A percentile compares a stretch with the other conserved stretches of the same genome.
phyloP scores from a whole-genome alignment of 805 yeast genomes.

The Hyphopichia homilentoma region DNA sequence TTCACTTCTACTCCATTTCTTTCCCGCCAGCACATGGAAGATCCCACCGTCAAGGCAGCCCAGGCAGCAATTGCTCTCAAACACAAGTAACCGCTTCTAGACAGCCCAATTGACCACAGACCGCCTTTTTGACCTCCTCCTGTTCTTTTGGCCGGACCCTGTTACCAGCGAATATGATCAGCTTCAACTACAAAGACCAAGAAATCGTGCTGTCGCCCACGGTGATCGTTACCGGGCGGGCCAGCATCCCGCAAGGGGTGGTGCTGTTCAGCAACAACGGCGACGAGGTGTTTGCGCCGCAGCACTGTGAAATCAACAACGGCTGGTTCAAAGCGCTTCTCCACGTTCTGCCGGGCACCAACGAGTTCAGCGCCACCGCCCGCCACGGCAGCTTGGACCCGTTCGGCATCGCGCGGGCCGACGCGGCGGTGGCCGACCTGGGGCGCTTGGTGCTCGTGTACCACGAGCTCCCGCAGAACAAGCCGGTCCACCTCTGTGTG shows the following conservation, averaged over 20 bases:
- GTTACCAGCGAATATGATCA: too few species aligned
- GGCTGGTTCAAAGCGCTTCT: conserved; percentile 74
- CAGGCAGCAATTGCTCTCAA: too few species aligned
- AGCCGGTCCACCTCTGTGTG: conserved; percentile 79
- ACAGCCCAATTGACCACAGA: too few species aligned
- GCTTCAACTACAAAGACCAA: conserved; percentile 30
- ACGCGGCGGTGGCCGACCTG: conserved; percentile 18
- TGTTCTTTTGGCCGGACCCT: too few species aligned
- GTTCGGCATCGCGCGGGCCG: too few species aligned
- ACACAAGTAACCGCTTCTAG: too few species aligned
- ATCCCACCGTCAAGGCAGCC: too few species aligned
- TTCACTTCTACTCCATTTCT: too few species aligned
- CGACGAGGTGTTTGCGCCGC: conserved; percentile 57
- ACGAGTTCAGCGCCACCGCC: conserved; percentile 51
- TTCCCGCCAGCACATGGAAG: too few species aligned
- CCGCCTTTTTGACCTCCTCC: too few species aligned
- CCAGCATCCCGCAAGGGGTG: conserved; percentile 20
- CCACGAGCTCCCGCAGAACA: conserved; percentile 56
- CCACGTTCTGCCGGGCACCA: conserved; percentile 66
- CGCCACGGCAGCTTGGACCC: too few species aligned
- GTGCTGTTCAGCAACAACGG: conserved; percentile 30
- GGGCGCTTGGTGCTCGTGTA: conserved; percentile 19
- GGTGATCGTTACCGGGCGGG: conserved; percentile 31
- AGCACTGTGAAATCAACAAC: conserved; percentile 62
- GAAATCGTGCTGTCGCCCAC: conserved; percentile 41